Evolutionary conservation across 1,139 yeast species (phyloP).

Genomic region (Blastobotrys persicus): DNA sequence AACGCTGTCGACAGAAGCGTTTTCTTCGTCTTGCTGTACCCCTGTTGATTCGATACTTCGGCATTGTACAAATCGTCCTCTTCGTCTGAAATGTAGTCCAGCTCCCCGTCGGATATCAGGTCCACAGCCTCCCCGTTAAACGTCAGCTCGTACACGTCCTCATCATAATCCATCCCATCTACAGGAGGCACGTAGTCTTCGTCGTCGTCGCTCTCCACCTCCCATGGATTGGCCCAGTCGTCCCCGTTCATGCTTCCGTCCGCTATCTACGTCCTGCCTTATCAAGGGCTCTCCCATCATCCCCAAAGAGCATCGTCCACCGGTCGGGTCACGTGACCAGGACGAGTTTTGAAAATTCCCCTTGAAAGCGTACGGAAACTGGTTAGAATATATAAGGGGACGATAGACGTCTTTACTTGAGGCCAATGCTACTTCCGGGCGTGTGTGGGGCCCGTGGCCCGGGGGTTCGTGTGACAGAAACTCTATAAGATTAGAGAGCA

Average conservation of each 20-base stretch:
- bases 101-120: background rate
- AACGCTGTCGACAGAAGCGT: background rate
- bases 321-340: too few relatives aligned
- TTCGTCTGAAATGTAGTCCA: constrained; percentile 3
- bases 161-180: background rate
- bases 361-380: too few relatives aligned
- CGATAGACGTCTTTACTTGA: too few relatives aligned
- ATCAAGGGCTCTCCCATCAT: too few relatives aligned
- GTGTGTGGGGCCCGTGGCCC: too few relatives aligned
- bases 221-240: background rate
- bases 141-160: background rate
- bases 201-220: constrained; percentile 8
- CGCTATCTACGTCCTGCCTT: background rate
- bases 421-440: too few relatives aligned
- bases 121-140: background rate
- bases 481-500: constrained; percentile 17
- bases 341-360: too few relatives aligned
- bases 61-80: constrained; percentile 9
- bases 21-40: constrained; percentile 1
- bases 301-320: too few relatives aligned
- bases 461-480: too few relatives aligned
- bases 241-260: background rate
- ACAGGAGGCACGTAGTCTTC: constrained; percentile 9
- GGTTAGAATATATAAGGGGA: too few relatives aligned
- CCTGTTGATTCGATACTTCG: constrained; percentile 2